Conservation (phyloP, 257 asterid species). For the Ajuga chamaepitys region DNA sequence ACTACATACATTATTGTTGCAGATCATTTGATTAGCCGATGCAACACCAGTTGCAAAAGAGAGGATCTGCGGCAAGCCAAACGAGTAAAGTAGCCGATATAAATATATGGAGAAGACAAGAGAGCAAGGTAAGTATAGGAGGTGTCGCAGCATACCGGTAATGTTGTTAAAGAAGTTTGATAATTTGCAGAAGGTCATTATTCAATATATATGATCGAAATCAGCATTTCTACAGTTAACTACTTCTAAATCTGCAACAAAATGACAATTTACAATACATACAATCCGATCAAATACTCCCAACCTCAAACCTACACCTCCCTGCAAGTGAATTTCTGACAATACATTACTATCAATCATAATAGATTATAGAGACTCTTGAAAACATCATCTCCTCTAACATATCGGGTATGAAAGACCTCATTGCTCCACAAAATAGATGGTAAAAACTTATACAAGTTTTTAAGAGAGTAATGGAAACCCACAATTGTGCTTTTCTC, state of each 20-base stretch:
- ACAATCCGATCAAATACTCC: conserved; percentile 80
- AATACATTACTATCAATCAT: neutral
- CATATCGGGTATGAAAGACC: conserved; percentile 3
- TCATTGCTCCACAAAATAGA: no score
- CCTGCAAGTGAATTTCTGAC: conserved; percentile 36
- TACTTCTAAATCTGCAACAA: conserved; percentile 96
- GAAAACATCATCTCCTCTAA: no score
- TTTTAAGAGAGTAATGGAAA: no score
- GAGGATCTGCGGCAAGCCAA: conserved; percentile 65
- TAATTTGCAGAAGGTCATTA: conserved; percentile 79
- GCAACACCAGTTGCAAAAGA: conserved; percentile 79
- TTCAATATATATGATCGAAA: conserved; percentile 75
- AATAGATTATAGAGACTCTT: no score
- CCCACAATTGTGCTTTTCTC: no score
- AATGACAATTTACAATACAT: conserved; percentile 83
- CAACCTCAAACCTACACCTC: conserved; percentile 89
- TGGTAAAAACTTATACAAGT: no score
- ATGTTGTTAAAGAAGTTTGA: conserved; percentile 47
- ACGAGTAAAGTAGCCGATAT: conserved; percentile 55
- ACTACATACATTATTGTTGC: conserved; percentile 47
- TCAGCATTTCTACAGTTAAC: conserved; percentile 83
- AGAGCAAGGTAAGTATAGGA: conserved; percentile 50
- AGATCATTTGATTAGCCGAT: conserved; percentile 64
- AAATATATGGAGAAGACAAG: conserved; percentile 60
- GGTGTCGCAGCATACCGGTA: conserved; percentile 72